phyloP scores from a whole-genome alignment of 257 asterid species.

The Scutellaria barbata region DNA sequence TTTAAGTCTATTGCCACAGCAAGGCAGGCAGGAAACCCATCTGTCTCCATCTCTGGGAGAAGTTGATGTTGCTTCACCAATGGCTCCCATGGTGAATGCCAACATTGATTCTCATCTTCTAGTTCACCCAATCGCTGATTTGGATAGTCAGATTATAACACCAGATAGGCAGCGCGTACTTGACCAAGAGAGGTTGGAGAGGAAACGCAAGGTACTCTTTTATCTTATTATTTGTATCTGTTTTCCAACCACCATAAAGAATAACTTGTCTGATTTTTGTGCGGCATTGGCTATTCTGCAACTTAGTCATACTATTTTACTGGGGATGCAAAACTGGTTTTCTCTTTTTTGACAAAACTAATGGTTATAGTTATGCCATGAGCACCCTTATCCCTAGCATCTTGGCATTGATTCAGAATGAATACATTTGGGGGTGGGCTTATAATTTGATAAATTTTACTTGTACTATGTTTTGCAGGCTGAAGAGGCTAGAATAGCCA shows the following conservation, averaged over 20 bases:
- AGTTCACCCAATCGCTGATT: constrained; percentile 47
- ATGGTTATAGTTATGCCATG: constrained; percentile 5
- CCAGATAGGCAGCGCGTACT: constrained; percentile 55
- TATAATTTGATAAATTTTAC: neutral
- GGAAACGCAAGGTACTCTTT: constrained; percentile 77
- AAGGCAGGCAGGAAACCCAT: constrained; percentile 55
- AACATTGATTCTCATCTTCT: constrained; percentile 51
- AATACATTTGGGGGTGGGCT: constrained; percentile 23
- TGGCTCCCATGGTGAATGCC: constrained; percentile 43
- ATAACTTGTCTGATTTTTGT: constrained; percentile 1
- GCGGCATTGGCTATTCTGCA: neutral
- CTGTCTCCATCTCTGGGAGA: constrained; percentile 61
- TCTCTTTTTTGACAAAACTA: neutral
- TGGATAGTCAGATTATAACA: constrained; percentile 50
- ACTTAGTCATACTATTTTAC: constrained; percentile 10
- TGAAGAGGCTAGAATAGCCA: constrained; percentile 83
- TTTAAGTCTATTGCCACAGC: constrained; percentile 59
- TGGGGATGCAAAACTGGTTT: neutral
- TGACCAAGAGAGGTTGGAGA: constrained; percentile 72
- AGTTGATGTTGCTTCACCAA: constrained; percentile 49
- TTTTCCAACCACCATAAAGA: constrained; percentile 5
- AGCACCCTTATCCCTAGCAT: neutral
- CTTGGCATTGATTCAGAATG: constrained; percentile 17
- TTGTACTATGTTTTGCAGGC: constrained; percentile 48
- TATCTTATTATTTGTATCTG: constrained; percentile 11